A percentile compares a stretch with the other conserved stretches of the same genome.
These are phyloP conservation scores for Apophysomyces sp. DNA, from an alignment of 371 early-diverging fungal species.

Conservation along the genomic window DNA sequence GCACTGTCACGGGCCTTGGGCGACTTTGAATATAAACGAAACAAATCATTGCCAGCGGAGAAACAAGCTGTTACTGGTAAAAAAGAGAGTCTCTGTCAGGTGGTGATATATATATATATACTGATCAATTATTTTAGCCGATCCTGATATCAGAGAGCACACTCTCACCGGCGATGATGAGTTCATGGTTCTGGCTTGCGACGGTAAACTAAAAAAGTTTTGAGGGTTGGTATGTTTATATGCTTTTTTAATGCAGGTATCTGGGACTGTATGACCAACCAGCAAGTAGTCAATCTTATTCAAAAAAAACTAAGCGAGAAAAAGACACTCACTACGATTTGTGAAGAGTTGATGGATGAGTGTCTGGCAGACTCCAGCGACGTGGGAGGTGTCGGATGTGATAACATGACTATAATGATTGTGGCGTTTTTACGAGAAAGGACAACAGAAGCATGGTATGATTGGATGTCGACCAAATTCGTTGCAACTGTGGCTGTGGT, in stretches of 20 bases:
- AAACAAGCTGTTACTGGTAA: conserved; percentile 86
- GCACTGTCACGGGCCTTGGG: conserved; percentile 94
- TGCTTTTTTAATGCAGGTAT: conserved; percentile 53
- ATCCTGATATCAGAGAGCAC: conserved; percentile 76
- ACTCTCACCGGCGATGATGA: conserved; percentile 73
- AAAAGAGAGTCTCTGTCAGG: neutral
- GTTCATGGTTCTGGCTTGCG: conserved; percentile 92
- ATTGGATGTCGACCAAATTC: conserved; percentile 31
- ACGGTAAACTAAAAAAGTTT: conserved; percentile 59
- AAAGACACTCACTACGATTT: conserved; percentile 53
- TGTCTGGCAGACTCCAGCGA: conserved; percentile 83
- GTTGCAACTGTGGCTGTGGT: neutral
- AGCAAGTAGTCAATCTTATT: conserved; percentile 82
- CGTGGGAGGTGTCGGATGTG: conserved; percentile 87
- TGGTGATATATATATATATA: neutral
- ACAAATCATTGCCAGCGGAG: conserved; percentile 68
- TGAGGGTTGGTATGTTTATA: too few relatives aligned
- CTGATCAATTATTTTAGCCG: conserved; percentile 37
- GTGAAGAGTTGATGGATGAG: conserved; percentile 83
- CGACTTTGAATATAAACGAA: conserved; percentile 92
- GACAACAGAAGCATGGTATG: conserved; percentile 65
- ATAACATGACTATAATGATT: conserved; percentile 95
- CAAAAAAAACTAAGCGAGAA: conserved; percentile 56
- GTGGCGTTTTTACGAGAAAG: conserved; percentile 77
- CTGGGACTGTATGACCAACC: conserved; percentile 92